Base-by-base conservation (phyloP, 495 filamentous ascomycete genomes). In the Talaromyces ruber region DNA sequence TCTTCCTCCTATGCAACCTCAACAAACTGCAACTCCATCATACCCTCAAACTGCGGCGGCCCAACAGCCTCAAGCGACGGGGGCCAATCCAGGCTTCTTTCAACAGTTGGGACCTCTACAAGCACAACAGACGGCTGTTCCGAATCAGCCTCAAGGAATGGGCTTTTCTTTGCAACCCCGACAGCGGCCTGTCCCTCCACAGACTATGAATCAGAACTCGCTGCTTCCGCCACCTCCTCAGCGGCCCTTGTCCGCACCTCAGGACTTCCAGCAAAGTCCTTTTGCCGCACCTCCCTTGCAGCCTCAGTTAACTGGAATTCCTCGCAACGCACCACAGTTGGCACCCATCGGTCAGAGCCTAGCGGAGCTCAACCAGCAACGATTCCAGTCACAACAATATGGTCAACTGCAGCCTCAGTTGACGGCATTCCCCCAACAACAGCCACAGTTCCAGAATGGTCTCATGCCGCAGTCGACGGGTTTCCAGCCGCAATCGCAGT, bases 201-300 rank as follows among this genome's bases (percentile, higher is more conserved):
- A 85, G 64, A 77, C 73, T 58, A 78, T 81, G 63, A 81, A 81
- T 34, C 82, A 84, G 62, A 87, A 83, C 9, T 83, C 87, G 12
- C 77, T 92, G 61, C 83, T 91, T 62, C 87, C 92, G 28, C 91
- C 92, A 50, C 93, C 92, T 24, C 93, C 93, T 30, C 84, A 83
- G 53, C 82, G 94, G 56, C 89, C 94, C 2, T 79, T 94, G 5
- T 97, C 93, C 18, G 95, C 93, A 9, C 94, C 94, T 24, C 91
- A 93, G 70, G 88, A 91, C 34, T 85, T 86, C 58, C 90, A 89
- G 65, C 86, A 85, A 56, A 92, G 79, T 70, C 80, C 79, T 2
- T 93, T 96, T 68, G 82, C 84, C 7, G 75, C 88, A 29, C 86
- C 89, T 55, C 84, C 89, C 16, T 72, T 97, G 65, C 90, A 94